phyloP scores from a whole-genome alignment of 352 stramenopile species.

The Pythium rishiriense region DNA sequence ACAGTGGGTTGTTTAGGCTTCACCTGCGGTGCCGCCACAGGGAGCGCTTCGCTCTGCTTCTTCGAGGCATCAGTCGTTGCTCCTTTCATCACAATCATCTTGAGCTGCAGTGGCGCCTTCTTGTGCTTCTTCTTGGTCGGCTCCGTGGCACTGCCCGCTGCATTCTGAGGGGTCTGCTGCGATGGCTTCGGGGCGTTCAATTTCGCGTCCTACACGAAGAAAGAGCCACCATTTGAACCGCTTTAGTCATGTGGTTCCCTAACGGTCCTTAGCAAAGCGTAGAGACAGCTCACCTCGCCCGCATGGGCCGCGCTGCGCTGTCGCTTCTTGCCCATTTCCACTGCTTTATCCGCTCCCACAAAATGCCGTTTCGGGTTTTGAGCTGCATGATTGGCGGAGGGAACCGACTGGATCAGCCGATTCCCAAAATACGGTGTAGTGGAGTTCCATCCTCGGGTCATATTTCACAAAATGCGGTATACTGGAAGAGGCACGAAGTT shows the following conservation, averaged over 20 bases:
- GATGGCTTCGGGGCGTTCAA: not conserved
- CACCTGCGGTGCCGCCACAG: not conserved
- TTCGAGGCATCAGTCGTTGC: conserved; percentile 31
- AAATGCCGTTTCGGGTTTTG: conserved; percentile 14
- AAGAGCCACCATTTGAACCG: not conserved
- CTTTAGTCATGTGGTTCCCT: not conserved
- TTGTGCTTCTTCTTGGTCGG: conserved; percentile 31
- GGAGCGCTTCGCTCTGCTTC: conserved; percentile 12
- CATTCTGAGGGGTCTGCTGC: conserved; percentile 10
- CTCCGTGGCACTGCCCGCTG: not conserved
- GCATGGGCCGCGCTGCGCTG: conserved; percentile 21
- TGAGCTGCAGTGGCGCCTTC: conserved; percentile 31
- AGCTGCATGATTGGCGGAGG: conserved; percentile 24
- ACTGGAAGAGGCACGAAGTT: conserved; percentile 7
- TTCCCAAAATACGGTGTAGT: conserved; percentile 29
- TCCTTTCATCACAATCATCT: conserved; percentile 29
- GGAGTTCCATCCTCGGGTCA: too few relatives aligned
- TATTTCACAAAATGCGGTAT: conserved; percentile 18
- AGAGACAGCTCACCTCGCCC: conserved; percentile 6
- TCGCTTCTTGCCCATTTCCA: conserved; percentile 33
- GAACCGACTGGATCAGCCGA: conserved; percentile 6
- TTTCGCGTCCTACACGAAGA: not conserved
- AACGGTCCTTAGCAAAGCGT: not conserved
- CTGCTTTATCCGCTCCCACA: not conserved
- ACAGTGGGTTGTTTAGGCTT: not conserved